Evolutionary conservation across 495 filamentous ascomycete species (phyloP), one percentile per base, ranked within the genome.

Genomic region (Xylaria flabelliformis): DNA sequence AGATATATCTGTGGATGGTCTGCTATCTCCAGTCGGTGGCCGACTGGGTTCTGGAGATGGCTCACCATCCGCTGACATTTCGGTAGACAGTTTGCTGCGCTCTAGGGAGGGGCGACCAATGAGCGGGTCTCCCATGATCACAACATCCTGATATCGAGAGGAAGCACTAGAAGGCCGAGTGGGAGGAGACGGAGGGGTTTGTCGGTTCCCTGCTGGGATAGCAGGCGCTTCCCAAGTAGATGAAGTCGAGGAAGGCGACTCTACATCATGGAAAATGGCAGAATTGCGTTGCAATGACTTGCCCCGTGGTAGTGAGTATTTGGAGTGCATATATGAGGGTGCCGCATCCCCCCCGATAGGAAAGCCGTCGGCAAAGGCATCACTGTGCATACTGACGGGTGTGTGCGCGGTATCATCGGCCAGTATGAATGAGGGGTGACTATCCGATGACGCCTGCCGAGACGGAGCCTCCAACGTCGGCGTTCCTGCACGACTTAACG

Each of bases 251-350:
- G 58, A 64, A 10, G 77, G 70, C 32, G 88, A 86, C 72, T 89
- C 85, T 21, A 87, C 81, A 48, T 92, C 90, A 21, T 87, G 86
- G 63, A 91, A 88, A 17, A 91, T 83, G 36, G 89, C 81, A 1
- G 93, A 94, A 67, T 92, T 87, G 10, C 91, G 87, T 42, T 95
- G 89, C 44, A 97, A 76, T 50, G 85, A 84, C 70, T 94, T 91
- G 6, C 95, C 95, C 36, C 96, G 90, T 1, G 94, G 95, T 44
- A 98, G 84, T 0, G 89, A 83, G 77, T 92, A 97, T 72, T 91
- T 95, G 26, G 93, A 90, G 76, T 97, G 95, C 29, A 90, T 91
- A 78, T 97, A 95, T 0, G 93, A 92, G 12, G 92, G 88, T 9
- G 91, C 88, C 2, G 89, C 84, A 4, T 78, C 64, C 56, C 75